Conservation (phyloP, 805 yeast species). For the Sugiyamaella mastotermitis region DNA sequence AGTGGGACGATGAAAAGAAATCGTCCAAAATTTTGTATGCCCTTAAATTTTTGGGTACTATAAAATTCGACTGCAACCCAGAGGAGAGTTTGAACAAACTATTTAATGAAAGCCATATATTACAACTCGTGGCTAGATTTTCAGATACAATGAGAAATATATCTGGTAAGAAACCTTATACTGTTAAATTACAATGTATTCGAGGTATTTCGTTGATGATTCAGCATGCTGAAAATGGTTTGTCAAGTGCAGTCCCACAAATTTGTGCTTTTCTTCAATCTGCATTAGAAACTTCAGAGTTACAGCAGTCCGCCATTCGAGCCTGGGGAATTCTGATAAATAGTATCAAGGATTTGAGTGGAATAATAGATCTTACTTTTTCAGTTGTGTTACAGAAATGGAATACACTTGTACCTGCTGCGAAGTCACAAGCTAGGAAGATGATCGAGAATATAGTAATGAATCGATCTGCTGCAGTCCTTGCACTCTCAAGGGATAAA, state of each 20-base stretch:
- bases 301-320: conserved; percentile 55
- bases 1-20: conserved; percentile 16
- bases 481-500: conserved; percentile 6
- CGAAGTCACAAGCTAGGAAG: conserved; percentile 46
- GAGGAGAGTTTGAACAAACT: conserved; percentile 15
- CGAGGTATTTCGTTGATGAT: conserved; percentile 69
- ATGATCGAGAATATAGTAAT: conserved; percentile 37
- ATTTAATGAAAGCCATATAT: conserved; percentile 51
- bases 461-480: conserved; percentile 16
- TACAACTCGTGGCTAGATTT: conserved; percentile 60
- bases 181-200: conserved; percentile 65
- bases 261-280: conserved; percentile 81
- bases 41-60: conserved; percentile 11
- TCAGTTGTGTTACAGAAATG: conserved; percentile 71
- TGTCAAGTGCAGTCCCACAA: conserved; percentile 73
- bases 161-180: conserved; percentile 63
- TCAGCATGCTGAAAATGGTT: conserved; percentile 41
- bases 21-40: conserved; percentile 9
- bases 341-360: conserved; percentile 54
- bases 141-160: conserved; percentile 73
- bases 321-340: conserved; percentile 63
- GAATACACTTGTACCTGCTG: conserved; percentile 41
- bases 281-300: conserved; percentile 55
- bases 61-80: conserved; percentile 8
- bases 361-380: conserved; percentile 66